A percentile compares a stretch with the other conserved stretches of the same genome.
Evolutionary conservation across 2,329 filamentous ascomycete species (phyloP).

Genomic region (Mycosphaerella sp.): DNA sequence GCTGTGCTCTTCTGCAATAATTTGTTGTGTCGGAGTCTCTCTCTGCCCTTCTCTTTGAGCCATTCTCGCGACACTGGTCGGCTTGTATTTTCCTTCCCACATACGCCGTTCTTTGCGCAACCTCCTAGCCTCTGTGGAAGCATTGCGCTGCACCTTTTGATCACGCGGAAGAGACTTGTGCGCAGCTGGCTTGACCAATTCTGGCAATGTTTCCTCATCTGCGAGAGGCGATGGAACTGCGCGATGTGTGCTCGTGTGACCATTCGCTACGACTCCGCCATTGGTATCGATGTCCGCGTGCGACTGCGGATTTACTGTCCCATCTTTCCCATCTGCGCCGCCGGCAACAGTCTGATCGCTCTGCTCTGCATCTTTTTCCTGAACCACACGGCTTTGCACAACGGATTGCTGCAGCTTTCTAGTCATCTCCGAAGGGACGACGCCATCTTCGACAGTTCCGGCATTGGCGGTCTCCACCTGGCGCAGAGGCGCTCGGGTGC

Average conservation of each 20-base stretch:
- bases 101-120: slow-evolving; percentile 1
- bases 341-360: neutral
- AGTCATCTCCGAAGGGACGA: slow-evolving; percentile 14
- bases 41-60: neutral
- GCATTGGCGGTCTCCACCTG: slow-evolving; percentile 2
- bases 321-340: neutral
- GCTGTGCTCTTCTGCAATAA: neutral
- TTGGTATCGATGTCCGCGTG: slow-evolving; percentile 1
- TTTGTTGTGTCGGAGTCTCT: neutral
- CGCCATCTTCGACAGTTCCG: slow-evolving; percentile 9
- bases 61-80: neutral
- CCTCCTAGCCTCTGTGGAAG: neutral
- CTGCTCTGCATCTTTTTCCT: neutral
- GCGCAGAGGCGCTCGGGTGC: slow-evolving; percentile 13
- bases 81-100: neutral
- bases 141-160: neutral
- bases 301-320: neutral
- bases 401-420: neutral
- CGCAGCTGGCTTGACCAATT: slow-evolving; percentile 6
- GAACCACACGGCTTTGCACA: neutral
- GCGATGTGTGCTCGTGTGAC: too few relatives aligned
- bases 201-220: neutral
- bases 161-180: neutral
- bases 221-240: neutral
- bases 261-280: neutral